Conservation (phyloP, 192 early-diverging fungal genomes). For the Ambispora gerdemannii region DNA sequence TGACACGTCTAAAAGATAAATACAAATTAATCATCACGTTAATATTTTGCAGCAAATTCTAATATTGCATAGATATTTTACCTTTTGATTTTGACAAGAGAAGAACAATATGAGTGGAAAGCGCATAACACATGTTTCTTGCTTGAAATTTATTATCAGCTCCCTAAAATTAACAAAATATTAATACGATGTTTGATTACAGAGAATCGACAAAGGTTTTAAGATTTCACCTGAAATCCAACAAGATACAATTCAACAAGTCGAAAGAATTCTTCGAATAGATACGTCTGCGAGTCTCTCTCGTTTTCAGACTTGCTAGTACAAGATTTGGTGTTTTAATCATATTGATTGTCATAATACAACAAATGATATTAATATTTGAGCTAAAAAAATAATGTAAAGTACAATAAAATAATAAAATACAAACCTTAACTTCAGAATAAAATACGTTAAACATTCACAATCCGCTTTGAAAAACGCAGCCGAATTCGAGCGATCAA, state of each 20-base stretch:
- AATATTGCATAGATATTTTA: too few species aligned
- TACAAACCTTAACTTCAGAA: constrained; percentile 41
- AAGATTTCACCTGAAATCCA: constrained; percentile 3
- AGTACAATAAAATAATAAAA: background rate
- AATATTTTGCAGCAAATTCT: too few species aligned
- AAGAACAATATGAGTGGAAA: background rate
- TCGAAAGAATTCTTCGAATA: constrained; percentile 40
- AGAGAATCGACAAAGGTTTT: too few species aligned
- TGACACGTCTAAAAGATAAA: background rate
- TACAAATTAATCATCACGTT: background rate
- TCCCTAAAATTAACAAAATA: background rate
- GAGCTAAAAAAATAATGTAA: background rate
- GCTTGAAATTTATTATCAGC: constrained; percentile 4
- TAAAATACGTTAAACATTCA: constrained; percentile 64
- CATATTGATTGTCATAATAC: background rate
- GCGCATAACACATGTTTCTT: constrained; percentile 1
- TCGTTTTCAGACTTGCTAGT: constrained; percentile 22
- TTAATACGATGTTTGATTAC: background rate
- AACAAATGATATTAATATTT: background rate
- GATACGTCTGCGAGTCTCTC: background rate
- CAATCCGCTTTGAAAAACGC: constrained; percentile 59
- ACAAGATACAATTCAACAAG: constrained; percentile 48
- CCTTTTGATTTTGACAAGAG: background rate
- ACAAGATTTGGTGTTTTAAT: background rate
- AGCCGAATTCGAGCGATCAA: constrained; percentile 47